Conservation (phyloP, 1,139 yeast species). For the Taphrina pruni region DNA sequence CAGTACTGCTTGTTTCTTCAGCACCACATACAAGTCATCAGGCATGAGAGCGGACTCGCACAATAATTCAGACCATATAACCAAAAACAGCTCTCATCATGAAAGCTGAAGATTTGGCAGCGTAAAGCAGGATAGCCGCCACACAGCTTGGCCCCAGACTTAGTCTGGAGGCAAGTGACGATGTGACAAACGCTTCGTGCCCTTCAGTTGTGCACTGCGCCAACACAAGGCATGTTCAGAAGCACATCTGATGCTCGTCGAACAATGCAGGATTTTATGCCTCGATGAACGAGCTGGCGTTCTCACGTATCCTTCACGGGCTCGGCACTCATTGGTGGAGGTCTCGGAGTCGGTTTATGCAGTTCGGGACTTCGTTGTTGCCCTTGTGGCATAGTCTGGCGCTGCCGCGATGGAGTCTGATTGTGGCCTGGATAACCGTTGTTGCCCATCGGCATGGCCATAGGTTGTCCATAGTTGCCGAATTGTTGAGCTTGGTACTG, state of each 20-base stretch:
- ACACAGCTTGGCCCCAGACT: too few species aligned
- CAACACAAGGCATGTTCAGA: too few species aligned
- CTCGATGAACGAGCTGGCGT: not conserved
- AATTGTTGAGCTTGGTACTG: constrained; percentile 9
- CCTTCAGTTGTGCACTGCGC: too few species aligned
- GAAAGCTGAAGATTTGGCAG: too few species aligned
- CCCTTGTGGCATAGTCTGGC: constrained; percentile 9
- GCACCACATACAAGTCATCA: too few species aligned
- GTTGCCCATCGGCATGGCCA: constrained; percentile 1
- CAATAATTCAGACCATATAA: too few species aligned
- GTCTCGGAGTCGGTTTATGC: constrained; percentile 21
- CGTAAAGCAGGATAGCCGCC: too few species aligned
- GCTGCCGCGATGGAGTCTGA: constrained; percentile 9
- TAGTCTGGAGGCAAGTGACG: too few species aligned
- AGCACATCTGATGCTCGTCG: not conserved
- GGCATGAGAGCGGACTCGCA: too few species aligned
- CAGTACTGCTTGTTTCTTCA: too few species aligned
- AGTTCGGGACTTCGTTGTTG: constrained; percentile 29
- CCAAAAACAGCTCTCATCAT: too few species aligned
- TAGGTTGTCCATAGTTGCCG: not conserved
- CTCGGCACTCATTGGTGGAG: constrained; percentile 26
- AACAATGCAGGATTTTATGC: not conserved
- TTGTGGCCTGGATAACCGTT: constrained; percentile 4
- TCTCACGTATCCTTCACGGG: constrained; percentile 9
- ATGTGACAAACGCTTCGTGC: too few species aligned